phyloP scores from a whole-genome alignment of 257 asterid species.

The Petunia secreta region DNA sequence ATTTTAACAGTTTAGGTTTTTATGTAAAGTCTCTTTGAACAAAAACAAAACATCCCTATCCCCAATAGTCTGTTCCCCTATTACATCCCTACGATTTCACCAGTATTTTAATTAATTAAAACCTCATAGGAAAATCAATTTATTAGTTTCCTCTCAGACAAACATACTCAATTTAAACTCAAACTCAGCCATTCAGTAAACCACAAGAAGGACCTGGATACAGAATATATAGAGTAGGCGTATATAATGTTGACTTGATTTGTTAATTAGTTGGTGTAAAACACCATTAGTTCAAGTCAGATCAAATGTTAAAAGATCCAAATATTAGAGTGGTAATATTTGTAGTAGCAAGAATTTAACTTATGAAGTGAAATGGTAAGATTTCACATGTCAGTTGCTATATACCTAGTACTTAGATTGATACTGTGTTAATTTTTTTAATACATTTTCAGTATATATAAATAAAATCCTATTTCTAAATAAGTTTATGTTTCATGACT shows the following conservation, averaged over 20 bases:
- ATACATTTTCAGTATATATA: too few species aligned
- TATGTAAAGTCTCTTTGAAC: slow-evolving; percentile 23
- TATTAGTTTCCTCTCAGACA: background rate
- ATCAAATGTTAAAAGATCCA: background rate
- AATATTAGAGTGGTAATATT: too few species aligned
- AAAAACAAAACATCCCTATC: slow-evolving; percentile 26
- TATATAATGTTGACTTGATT: background rate
- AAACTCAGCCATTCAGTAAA: background rate
- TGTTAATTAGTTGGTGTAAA: background rate
- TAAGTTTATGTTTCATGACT: too few species aligned
- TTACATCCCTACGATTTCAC: background rate
- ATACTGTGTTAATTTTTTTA: too few species aligned
- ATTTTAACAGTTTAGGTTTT: slow-evolving; percentile 22
- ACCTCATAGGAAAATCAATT: background rate
- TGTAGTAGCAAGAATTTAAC: too few species aligned
- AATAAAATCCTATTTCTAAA: too few species aligned
- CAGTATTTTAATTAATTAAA: background rate
- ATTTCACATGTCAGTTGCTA: too few species aligned
- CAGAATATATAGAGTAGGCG: background rate
- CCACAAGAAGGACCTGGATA: background rate
- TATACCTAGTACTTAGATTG: too few species aligned
- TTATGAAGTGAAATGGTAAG: too few species aligned
- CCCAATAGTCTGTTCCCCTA: slow-evolving; percentile 15
- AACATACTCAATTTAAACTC: background rate
- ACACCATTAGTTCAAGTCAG: background rate